Conservation (phyloP, 805 yeast species). For the Saccharomyces eubayanus region DNA sequence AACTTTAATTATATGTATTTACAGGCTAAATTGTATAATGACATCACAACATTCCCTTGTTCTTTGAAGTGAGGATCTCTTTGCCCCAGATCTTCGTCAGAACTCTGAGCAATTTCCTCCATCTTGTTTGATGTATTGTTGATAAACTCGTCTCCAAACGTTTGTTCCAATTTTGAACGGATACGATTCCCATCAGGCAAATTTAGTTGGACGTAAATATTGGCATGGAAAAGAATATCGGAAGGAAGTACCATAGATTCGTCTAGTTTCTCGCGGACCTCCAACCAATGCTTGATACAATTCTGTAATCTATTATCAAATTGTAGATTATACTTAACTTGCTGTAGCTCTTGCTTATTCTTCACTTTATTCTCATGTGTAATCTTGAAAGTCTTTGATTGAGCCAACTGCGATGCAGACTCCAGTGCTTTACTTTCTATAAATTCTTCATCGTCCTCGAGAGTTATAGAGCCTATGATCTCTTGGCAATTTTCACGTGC, state of each 20-base stretch:
- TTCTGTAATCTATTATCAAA: constrained; percentile 13
- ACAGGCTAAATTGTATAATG: constrained; percentile 11
- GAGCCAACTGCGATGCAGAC: constrained; percentile 17
- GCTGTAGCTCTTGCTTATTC: constrained; percentile 16
- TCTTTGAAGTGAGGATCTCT: constrained; percentile 23
- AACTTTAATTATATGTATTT: constrained; percentile 3
- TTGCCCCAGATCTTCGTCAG: neutral
- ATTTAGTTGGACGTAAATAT: constrained; percentile 17
- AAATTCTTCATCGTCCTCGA: constrained; percentile 16
- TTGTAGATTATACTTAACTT: constrained; percentile 16
- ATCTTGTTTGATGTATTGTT: constrained; percentile 4
- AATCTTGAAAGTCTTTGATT: constrained; percentile 24
- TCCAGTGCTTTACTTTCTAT: constrained; percentile 2
- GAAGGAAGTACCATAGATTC: constrained; percentile 10
- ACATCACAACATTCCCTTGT: constrained; percentile 25
- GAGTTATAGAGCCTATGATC: constrained; percentile 12
- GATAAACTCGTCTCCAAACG: constrained; percentile 10
- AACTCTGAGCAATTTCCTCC: neutral
- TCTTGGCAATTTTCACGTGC: constrained; percentile 16
- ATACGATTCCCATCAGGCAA: constrained; percentile 21
- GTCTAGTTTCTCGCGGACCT: constrained; percentile 2
- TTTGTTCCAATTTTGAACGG: constrained; percentile 8
- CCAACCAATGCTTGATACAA: constrained; percentile 16
- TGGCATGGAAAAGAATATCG: constrained; percentile 21
- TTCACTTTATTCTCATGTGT: constrained; percentile 17